Evolutionary conservation across 2,329 filamentous ascomycete species (phyloP).

Genomic region (Dactylellina drechsleri): DNA sequence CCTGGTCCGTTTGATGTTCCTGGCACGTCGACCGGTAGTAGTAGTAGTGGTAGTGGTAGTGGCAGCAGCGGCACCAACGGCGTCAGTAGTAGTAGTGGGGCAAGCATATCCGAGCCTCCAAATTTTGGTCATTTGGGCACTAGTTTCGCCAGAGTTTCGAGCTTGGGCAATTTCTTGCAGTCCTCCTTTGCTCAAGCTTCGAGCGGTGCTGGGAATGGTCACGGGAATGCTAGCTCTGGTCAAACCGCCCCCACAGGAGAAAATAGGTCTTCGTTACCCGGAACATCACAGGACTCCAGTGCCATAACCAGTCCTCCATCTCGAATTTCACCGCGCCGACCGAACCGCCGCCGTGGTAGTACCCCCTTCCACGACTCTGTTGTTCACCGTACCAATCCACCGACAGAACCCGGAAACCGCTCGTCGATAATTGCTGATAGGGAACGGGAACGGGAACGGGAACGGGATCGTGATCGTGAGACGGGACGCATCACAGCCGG

Average conservation of each 20-base stretch:
- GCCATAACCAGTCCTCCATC: slow-evolving; percentile 19
- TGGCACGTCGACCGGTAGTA: slow-evolving; percentile 9
- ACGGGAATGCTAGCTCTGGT: slow-evolving; percentile 12
- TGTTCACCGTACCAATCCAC: slow-evolving; percentile 13
- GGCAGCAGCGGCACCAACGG: neutral
- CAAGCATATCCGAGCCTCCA: slow-evolving; percentile 10
- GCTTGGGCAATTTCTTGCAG: slow-evolving; percentile 41
- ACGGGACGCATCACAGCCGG: slow-evolving; percentile 53
- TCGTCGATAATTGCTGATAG: slow-evolving; percentile 33
- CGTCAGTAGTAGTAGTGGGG: slow-evolving; percentile 5
- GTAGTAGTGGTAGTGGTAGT: neutral
- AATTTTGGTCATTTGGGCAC: slow-evolving; percentile 40
- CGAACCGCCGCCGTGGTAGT: slow-evolving; percentile 35
- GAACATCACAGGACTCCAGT: slow-evolving; percentile 20
- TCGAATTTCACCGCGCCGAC: slow-evolving; percentile 26
- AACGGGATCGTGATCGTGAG: slow-evolving; percentile 50
- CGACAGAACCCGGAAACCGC: slow-evolving; percentile 10
- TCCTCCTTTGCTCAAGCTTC: slow-evolving; percentile 14
- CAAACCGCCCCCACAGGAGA: slow-evolving; percentile 21
- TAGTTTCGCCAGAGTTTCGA: slow-evolving; percentile 37
- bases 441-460: slow-evolving; percentile 30
- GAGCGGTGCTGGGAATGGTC: slow-evolving; percentile 1
- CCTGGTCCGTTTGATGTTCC: slow-evolving; percentile 45
- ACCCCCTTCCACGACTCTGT: slow-evolving; percentile 32
- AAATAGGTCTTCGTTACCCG: slow-evolving; percentile 11